Evolutionary conservation across 495 filamentous ascomycete species (phyloP).

Genomic region (Letharia lupina): DNA sequence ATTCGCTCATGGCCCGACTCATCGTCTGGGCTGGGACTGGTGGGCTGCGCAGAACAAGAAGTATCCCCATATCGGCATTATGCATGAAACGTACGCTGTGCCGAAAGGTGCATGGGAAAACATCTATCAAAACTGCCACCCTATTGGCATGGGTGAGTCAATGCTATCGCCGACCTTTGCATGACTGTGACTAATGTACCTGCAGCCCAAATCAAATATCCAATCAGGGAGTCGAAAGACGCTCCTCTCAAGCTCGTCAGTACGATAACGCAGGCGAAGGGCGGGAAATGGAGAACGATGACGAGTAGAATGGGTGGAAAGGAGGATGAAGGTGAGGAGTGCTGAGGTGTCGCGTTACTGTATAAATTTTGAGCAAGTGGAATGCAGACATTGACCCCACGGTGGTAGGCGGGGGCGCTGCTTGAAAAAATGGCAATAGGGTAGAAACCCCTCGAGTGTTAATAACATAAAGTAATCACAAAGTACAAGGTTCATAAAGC

Average conservation of each 20-base stretch:
- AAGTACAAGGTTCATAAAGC: background rate
- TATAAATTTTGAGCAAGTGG: background rate
- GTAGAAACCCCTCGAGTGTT: background rate
- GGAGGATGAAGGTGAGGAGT: conserved; percentile 3
- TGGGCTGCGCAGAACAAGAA: conserved; percentile 32
- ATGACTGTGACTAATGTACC: background rate
- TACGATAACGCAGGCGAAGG: conserved; percentile 17
- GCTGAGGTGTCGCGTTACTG: background rate
- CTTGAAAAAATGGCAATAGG: background rate
- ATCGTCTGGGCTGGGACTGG: conserved; percentile 42
- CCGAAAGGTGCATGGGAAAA: conserved; percentile 37
- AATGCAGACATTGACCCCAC: background rate
- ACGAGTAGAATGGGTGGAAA: conserved; percentile 18
- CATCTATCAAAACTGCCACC: conserved; percentile 34
- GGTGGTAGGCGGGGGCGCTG: background rate
- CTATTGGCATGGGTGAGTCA: conserved; percentile 25
- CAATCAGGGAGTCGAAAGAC: background rate
- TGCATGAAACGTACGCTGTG: conserved; percentile 42
- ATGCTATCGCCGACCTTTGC: background rate
- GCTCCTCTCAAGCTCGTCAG: conserved; percentile 4
- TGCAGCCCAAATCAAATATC: conserved; percentile 9
- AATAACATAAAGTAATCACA: background rate
- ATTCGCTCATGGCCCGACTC: conserved; percentile 42
- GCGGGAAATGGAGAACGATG: conserved; percentile 20
- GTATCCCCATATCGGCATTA: conserved; percentile 38